Evolutionary conservation across 1,139 yeast species (phyloP), one percentile per base, ranked within the genome.

Genomic region (Lodderomyces metapsilosis): DNA sequence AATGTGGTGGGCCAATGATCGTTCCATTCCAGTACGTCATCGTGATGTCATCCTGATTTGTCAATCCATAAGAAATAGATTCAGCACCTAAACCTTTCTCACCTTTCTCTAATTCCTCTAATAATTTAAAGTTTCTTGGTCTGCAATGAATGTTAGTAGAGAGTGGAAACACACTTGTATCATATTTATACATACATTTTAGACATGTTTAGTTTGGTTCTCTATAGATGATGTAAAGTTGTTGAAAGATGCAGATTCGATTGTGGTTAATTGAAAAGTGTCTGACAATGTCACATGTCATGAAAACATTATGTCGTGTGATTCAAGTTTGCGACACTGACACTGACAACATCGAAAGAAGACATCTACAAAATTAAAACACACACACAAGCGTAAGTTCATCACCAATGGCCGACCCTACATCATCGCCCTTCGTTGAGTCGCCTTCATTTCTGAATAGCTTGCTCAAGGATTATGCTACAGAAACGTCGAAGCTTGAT

Each of bases 81-180:
- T 94, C 98, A 27, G 97, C 94, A 22, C 98, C 98, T 41, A 88
- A 74, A 12, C 98, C 98, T 62, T 94, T 94, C 61, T 94, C 99
- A 40, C 98, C 98, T 59, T 91, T 92, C 63, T 94, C 99, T 51
- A 94, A 76, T 66, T 92, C 98, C 68, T 92, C 98, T 50, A 92
- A 75, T 37, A 92, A 77, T 59, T 95, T 87, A 66, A 92, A 92
- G 62, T 89, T 89, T 65, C 98, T 81, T 51, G 98, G 98, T 37
- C 95, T 87, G 49, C n/a, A 9, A 12, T 11, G 12, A 3, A 20
- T 32, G 24, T 20, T 20, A 32, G 35, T n/a, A 18, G 5, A 15
- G 13, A 9, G 3, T 4, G 17, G 8, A 8, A 5, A 18, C 6
- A 12, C 3, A 8, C 8, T 11, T 3, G 3, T 5, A 5, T 6